Percentiles rank a stretch among this genome's conserved stretches.
phyloP scores from a whole-genome alignment of 2,329 filamentous ascomycete genomes.

The Colletotrichum graminicola region DNA sequence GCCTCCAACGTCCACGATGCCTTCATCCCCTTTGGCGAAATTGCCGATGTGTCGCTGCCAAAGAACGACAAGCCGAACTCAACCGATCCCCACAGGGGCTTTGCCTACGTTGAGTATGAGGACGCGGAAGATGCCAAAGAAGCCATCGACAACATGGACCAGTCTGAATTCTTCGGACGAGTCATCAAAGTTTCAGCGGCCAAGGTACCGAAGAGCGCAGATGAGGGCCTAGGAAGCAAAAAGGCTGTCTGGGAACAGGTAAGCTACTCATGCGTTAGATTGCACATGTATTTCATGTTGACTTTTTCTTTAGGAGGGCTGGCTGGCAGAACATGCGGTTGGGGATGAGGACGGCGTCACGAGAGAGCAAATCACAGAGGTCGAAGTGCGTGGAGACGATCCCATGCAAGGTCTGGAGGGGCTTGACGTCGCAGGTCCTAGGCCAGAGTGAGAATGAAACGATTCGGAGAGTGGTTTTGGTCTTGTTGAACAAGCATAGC shows the following conservation, averaged over 20 bases:
- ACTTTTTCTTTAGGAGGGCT: slow-evolving; percentile 77
- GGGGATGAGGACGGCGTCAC: slow-evolving; percentile 81
- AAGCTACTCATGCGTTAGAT: slow-evolving; percentile 47
- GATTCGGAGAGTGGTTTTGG: slow-evolving; percentile 42
- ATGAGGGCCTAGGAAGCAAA: slow-evolving; percentile 90
- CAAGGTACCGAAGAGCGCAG: slow-evolving; percentile 89
- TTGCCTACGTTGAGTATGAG: slow-evolving; percentile 97
- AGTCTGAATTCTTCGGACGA: slow-evolving; percentile 92
- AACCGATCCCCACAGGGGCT: slow-evolving; percentile 86
- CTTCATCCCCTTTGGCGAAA: slow-evolving; percentile 97
- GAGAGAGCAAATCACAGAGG: slow-evolving; percentile 64
- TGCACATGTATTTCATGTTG: neutral
- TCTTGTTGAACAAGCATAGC: slow-evolving; percentile 55
- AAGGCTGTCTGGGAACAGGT: slow-evolving; percentile 98
- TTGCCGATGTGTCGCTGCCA: slow-evolving; percentile 89
- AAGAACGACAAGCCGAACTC: slow-evolving; percentile 87
- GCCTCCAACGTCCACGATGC: slow-evolving; percentile 83
- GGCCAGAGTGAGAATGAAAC: slow-evolving; percentile 70
- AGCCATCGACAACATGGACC: slow-evolving; percentile 99
- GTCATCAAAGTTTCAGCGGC: slow-evolving; percentile 93
- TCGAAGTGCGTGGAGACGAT: slow-evolving; percentile 74
- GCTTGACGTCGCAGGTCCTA: slow-evolving; percentile 93
- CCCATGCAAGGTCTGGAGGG: slow-evolving; percentile 97
- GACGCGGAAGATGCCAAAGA: slow-evolving; percentile 87
- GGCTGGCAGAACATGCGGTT: slow-evolving; percentile 88